These are phyloP conservation scores for Blastobotrys ciferrii DNA, from an alignment of 1,139 yeast species.

Conservation along the genomic window DNA sequence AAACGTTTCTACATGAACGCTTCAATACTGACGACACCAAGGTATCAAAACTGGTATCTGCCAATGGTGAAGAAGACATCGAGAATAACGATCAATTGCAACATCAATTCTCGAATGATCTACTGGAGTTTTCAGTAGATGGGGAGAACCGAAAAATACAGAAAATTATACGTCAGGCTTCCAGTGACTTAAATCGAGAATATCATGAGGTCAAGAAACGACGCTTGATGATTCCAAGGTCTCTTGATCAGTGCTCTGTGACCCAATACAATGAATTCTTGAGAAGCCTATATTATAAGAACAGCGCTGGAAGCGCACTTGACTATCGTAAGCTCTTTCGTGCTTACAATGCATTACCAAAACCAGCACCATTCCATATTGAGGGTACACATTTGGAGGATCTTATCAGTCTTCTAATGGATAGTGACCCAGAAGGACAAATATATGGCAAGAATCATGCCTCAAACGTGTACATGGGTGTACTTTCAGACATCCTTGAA, in stretches of 20 bases:
- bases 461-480: conserved; percentile 17
- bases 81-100: not conserved
- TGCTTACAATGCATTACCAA: conserved; percentile 42
- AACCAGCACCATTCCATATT: conserved; percentile 36
- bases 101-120: not conserved
- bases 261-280: conserved; percentile 34
- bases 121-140: not conserved
- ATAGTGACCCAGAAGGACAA: conserved; percentile 3
- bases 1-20: conserved; percentile 6
- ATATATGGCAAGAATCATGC: conserved; percentile 7
- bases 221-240: conserved; percentile 11
- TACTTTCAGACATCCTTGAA: conserved; percentile 23
- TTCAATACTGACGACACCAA: conserved; percentile 6
- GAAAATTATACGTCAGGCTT: conserved; percentile 8
- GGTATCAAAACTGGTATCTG: not conserved
- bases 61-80: conserved; percentile 2
- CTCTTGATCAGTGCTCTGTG: conserved; percentile 3
- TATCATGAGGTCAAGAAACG: conserved; percentile 1
- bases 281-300: conserved; percentile 35
- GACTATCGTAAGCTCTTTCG: conserved; percentile 31
- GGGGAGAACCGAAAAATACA: not conserved
- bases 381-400: conserved; percentile 42
- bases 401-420: conserved; percentile 31
- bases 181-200: conserved; percentile 5
- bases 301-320: conserved; percentile 3